Evolutionary conservation across 192 early-diverging fungal genomes (phyloP).

Genomic region (Entophlyctis helioformis): DNA sequence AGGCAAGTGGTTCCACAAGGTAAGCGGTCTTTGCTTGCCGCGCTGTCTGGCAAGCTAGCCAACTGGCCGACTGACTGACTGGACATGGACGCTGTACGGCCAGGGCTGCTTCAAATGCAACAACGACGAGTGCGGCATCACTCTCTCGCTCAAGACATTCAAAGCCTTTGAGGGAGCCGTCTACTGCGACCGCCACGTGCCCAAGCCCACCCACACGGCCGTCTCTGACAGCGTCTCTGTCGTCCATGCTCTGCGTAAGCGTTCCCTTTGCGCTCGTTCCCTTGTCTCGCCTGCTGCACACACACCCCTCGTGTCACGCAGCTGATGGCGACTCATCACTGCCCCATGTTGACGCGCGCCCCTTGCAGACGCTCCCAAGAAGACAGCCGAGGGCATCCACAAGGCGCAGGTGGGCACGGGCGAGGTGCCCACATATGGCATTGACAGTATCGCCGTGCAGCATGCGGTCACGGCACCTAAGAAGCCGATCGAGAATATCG

Average conservation of each 20-base stretch:
- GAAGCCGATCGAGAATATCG: slow-evolving; percentile 16
- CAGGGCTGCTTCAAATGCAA: slow-evolving; percentile 35
- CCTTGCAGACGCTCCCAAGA: slow-evolving; percentile 20
- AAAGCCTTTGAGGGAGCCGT: slow-evolving; percentile 16
- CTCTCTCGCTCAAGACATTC: slow-evolving; percentile 26
- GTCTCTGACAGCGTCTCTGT: slow-evolving; percentile 12
- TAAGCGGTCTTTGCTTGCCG: not conserved
- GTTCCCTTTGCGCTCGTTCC: too few species aligned
- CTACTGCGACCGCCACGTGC: slow-evolving; percentile 25
- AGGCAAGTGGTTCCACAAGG: slow-evolving; percentile 25
- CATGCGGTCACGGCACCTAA: slow-evolving; percentile 13
- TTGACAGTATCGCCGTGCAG: slow-evolving; percentile 16
- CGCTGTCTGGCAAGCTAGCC: too few species aligned
- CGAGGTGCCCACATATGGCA: slow-evolving; percentile 15
- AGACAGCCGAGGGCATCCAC: slow-evolving; percentile 19
- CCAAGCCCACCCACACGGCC: slow-evolving; percentile 17
- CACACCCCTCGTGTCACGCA: too few species aligned
- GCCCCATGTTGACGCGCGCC: too few species aligned
- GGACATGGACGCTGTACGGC: too few species aligned
- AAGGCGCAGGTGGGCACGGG: slow-evolving; percentile 27
- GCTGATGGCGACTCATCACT: too few species aligned
- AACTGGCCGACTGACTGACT: too few species aligned
- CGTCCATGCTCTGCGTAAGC: slow-evolving; percentile 7
- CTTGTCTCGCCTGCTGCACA: too few species aligned
- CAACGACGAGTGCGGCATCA: slow-evolving; percentile 20